phyloP scores from a whole-genome alignment of 495 filamentous ascomycete genomes.

The Aspergillus biplanus region DNA sequence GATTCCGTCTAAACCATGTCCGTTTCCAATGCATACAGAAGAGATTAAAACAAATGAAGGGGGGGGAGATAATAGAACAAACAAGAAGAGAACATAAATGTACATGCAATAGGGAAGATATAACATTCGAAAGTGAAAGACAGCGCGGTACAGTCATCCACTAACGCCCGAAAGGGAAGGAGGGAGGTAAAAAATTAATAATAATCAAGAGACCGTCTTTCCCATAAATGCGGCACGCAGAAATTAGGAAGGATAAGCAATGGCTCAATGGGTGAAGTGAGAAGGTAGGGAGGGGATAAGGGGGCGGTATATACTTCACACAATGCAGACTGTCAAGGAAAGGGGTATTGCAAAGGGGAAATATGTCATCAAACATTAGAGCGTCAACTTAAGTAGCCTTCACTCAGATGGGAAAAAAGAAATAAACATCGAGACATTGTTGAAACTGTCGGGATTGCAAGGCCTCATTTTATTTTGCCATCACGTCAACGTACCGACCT shows the following conservation, averaged over 20 bases:
- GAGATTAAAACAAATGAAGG: slow-evolving; percentile 10
- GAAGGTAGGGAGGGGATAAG: background rate
- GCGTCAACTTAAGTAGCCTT: background rate
- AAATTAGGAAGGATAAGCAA: slow-evolving; percentile 16
- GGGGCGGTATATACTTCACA: slow-evolving; percentile 22
- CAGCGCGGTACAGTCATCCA: slow-evolving; percentile 9
- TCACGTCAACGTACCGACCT: slow-evolving; percentile 90
- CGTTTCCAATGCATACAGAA: slow-evolving; percentile 13
- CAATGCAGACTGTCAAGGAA: slow-evolving; percentile 15
- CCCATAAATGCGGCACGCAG: slow-evolving; percentile 24
- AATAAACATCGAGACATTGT: slow-evolving; percentile 27
- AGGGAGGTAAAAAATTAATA: background rate
- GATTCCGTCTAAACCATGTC: background rate
- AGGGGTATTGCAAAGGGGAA: background rate
- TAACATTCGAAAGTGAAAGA: no score
- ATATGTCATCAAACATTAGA: slow-evolving; percentile 14
- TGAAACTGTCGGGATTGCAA: background rate
- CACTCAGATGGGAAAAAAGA: slow-evolving; percentile 20
- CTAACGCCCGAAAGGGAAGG: slow-evolving; percentile 16
- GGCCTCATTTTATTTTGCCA: slow-evolving; percentile 56
- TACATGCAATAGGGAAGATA: slow-evolving; percentile 16
- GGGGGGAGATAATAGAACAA: slow-evolving; percentile 16
- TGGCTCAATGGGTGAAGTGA: slow-evolving; percentile 12
- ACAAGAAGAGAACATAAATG: slow-evolving; percentile 17
- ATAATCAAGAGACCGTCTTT: slow-evolving; percentile 5